A percentile compares a stretch with the other conserved stretches of the same genome.
phyloP scores from a whole-genome alignment of 73 alveolate genomes.

The Paramecium pentaurelia region DNA sequence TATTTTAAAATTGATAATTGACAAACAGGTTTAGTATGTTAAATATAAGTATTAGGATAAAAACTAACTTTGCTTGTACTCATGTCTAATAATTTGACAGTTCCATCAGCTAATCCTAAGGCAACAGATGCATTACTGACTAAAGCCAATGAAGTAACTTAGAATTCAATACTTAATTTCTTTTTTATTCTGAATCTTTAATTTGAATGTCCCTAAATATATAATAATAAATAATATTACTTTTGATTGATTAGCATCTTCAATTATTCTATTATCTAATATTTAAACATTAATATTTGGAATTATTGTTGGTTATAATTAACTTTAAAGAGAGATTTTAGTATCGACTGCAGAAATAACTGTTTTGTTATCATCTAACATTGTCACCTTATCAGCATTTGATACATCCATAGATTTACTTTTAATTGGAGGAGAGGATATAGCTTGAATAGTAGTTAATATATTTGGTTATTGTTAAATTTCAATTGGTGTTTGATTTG shows the following conservation, averaged over 20 bases:
- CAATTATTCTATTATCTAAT: not conserved
- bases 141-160: not conserved
- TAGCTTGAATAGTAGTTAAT: not conserved
- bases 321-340: not conserved
- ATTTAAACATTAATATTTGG: not conserved
- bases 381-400: not conserved
- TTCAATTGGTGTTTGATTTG: not conserved
- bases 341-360: not conserved
- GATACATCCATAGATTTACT: not conserved
- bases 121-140: conserved; percentile 1
- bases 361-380: conserved; percentile 16
- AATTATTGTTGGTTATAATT: not conserved
- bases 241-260: not conserved
- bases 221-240: not conserved
- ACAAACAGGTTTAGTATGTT: not conserved
- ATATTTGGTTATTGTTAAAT: not conserved
- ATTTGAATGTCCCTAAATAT: not conserved
- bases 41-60: conserved; percentile 16
- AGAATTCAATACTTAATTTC: not conserved
- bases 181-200: conserved; percentile 6
- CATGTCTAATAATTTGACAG: not conserved
- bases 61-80: conserved; percentile 30
- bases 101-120: conserved; percentile 16
- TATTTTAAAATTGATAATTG: not conserved
- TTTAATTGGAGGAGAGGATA: not conserved